Base-by-base conservation (phyloP, 2,329 filamentous ascomycete species). In the Ophiostoma tasmaniense region DNA sequence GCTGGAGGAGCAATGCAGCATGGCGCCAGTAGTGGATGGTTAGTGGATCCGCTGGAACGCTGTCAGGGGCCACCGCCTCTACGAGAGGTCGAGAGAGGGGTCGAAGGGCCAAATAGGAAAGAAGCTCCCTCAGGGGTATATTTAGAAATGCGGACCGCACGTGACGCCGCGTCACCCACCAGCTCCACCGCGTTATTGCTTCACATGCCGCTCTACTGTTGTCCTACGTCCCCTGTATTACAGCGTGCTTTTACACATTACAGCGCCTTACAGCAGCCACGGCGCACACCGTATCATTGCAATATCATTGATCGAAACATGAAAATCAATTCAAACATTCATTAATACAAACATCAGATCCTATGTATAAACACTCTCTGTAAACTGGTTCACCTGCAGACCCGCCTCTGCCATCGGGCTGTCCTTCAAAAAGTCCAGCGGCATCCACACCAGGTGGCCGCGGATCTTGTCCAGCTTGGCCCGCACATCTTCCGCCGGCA, bases 401-500 rank as follows among this genome's bases (percentile, higher is more conserved):
- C 94, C 93, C 75, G 85, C 87, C 80, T 97, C 93, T 0, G 93
- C 93, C 93, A 98, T 96, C 74, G 91, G 85, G 0, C 89, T 92
- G 72, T 96, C 88, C 74, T 86, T 84, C 76, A 98, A 79, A 76
- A 97, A 98, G 64, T 93, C 87, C 75, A 98, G 78, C n/a, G 93
- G 93, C 89, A 97, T 94, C 91, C 92, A 96, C 7, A 98, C 94
- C 55, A 98, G 78, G 80, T 98, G 94, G 0, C 94, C 94, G 79
- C 88, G 89, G 73, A 98, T 87, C 75, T 89, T 84, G 74, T 92
- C 88, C 66, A 98, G 81, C 77, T 94, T 92, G 73, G 84, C 78
- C 20, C 91, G 85, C 7, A 95, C 87, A 68, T 96, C 89, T 30
- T 88, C 82, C 0, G 88, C 85, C 0, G 90, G 89, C 77, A 90